Base-by-base conservation (phyloP, 345 rosid species). In the Hypericum androsaemum region DNA sequence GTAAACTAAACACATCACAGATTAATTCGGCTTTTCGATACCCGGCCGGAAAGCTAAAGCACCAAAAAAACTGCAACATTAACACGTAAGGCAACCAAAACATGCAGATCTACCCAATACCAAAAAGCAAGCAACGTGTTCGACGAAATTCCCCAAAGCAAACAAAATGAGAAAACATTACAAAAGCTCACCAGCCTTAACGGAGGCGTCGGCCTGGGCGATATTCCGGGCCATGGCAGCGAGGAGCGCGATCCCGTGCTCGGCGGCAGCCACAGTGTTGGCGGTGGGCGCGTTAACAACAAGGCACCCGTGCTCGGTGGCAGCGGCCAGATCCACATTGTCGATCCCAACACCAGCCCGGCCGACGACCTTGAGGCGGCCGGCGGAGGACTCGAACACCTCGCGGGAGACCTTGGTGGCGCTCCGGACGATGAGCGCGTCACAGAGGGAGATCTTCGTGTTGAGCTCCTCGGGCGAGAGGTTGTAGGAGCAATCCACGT, bases 401-500 rank as follows among this genome's bases (percentile, higher is more conserved):
- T 46, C 50, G 5, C 50, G 16, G 50, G 28, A 13, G 17, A 46
- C 50, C 32, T 46, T 46, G 10, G 50, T 46, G 28, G 10, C 50
- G 50, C 50, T 46, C 6, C 50, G 50, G 17, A 46, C 50, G 50
- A 46, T 46, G 28, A 46, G 50, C 2, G 50, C 50, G 50, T 46
- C 50, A 6, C 50, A 46, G 50, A 46, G 50, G 28, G 50, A 46
- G 50, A 46, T 46, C 50, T 46, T 46, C 28, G 50, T 46, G 50
- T 46, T 46, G 50, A 46, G 50, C 50, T 46, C 50, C 32, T 65
- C 70, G 0, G 38, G 55, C 50, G 43, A 47, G 13, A 65, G 64
- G 56, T 65, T 65, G 41, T 59, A 59, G 8, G 70, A 59, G 60
- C 70, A 65, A 28, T 65, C 70, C 13, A 54, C 64, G 22, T 65